Percentiles rank a stretch among this genome's conserved stretches.
These are phyloP conservation scores for Aspergillus persii DNA, from an alignment of 2,329 filamentous ascomycete species.

Conservation along the genomic window DNA sequence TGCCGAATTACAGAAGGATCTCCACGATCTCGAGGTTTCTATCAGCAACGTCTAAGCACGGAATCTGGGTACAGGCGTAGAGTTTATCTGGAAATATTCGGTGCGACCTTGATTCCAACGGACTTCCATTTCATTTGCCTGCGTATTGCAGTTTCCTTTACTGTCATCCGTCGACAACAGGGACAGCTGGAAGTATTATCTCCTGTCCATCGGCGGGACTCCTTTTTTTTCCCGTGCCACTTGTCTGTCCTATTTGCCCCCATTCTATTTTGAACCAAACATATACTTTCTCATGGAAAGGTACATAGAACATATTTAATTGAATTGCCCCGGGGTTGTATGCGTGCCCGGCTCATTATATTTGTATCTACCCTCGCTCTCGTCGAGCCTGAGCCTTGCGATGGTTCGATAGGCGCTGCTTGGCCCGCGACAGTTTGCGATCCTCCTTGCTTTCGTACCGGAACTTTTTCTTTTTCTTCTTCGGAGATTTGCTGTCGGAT, in stretches of 20 bases:
- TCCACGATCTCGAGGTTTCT: slow-evolving; percentile 85
- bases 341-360: background rate
- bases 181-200: slow-evolving; percentile 16
- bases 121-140: slow-evolving; percentile 23
- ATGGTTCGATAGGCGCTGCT: slow-evolving; percentile 68
- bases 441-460: slow-evolving; percentile 88
- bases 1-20: slow-evolving; percentile 76
- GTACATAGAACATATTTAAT: slow-evolving; percentile 17
- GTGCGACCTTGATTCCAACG: slow-evolving; percentile 26
- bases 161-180: slow-evolving; percentile 18
- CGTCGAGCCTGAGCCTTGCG: slow-evolving; percentile 62
- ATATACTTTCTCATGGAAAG: slow-evolving; percentile 9
- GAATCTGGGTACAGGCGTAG: slow-evolving; percentile 31
- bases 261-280: slow-evolving; percentile 15
- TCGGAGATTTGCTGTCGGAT: slow-evolving; percentile 51
- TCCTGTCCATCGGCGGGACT: slow-evolving; percentile 16
- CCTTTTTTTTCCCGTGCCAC: slow-evolving; percentile 9
- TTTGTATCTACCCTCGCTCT: slow-evolving; percentile 30
- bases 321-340: background rate
- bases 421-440: slow-evolving; percentile 59
- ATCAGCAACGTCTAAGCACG: slow-evolving; percentile 82
- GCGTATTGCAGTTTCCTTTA: slow-evolving; percentile 27
- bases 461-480: slow-evolving; percentile 88
- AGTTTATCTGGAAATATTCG: slow-evolving; percentile 27
- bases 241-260: slow-evolving; percentile 14